Evolutionary conservation across 2,329 filamentous ascomycete species (phyloP), one percentile per base, ranked within the genome.

Genomic region (Lecanosticta acicola): DNA sequence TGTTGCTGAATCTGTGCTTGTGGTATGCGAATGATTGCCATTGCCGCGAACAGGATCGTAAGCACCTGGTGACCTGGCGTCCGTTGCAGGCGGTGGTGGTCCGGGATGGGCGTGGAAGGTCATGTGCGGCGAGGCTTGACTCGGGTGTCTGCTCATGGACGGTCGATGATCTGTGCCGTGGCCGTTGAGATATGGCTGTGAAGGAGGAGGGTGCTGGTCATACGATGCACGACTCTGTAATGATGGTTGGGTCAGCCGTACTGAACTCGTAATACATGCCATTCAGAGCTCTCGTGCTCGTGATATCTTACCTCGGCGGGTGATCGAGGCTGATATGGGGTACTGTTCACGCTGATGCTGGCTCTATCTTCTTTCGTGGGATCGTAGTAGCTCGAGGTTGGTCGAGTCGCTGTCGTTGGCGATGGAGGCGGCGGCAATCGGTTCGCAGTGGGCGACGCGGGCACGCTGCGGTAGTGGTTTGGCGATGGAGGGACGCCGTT

Each of bases 331-430:
- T 64, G 66, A 48, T 68, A 67, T 41, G 64, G 51, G 36, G 54
- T 69, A 61, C 59, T 66, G 64, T 54, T 58, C 44, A 45, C 45
- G 46, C 50, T 47, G 45, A 65, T 60, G 67, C 63, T 55, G 65
- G 67, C 48, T 54, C 69, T 67, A 58, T 69, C 66, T 55, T 74
- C 71, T 46, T 67, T 68, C 34, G 69, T 71, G 5, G 71, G 72
- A 58, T 75, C 72, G 64, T 74, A 75, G 64, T 74, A 75, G 58
- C 67, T 67, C 43, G 69, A 67, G 14, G 63, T 57, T n/a, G 66
- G 59, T 16, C 68, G 68, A 43, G 52, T 66, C 16, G 37, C 32
- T 13, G 43, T 38, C 51, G 58, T 41, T 16, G 59, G 53, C 16
- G 57, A 53, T 20, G 57, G 50, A 14, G 58, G 54, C 35, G 56